Evolutionary conservation across 1,139 yeast genomes (phyloP).

Genomic region (Zygoascus meyerae): DNA sequence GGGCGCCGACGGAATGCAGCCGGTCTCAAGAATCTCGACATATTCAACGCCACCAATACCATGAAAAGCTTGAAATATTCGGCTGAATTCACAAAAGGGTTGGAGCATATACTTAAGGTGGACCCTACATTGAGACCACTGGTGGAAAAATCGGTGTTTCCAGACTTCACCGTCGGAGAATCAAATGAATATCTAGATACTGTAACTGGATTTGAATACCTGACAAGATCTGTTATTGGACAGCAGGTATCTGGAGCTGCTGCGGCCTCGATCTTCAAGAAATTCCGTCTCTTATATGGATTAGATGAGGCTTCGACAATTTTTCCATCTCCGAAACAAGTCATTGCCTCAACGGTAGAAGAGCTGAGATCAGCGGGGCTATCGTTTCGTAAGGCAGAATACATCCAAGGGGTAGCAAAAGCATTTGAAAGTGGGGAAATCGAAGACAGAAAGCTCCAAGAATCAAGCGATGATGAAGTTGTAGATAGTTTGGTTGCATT

Average conservation of each 20-base stretch:
- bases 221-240: slow-evolving; percentile 50
- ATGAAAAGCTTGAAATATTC: slow-evolving; percentile 17
- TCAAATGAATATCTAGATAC: slow-evolving; percentile 6
- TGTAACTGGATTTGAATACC: slow-evolving; percentile 34
- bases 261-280: slow-evolving; percentile 55
- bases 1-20: too few relatives aligned
- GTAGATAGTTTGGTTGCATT: slow-evolving; percentile 51
- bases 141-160: slow-evolving; percentile 26
- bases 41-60: slow-evolving; percentile 1
- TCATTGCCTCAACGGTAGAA: slow-evolving; percentile 41
- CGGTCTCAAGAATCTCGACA: background rate
- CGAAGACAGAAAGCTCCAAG: slow-evolving; percentile 38
- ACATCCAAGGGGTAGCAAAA: slow-evolving; percentile 55
- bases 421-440: slow-evolving; percentile 46
- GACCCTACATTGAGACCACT: slow-evolving; percentile 33
- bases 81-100: slow-evolving; percentile 32
- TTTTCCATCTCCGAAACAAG: slow-evolving; percentile 51
- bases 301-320: slow-evolving; percentile 4
- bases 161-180: slow-evolving; percentile 21
- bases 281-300: slow-evolving; percentile 35
- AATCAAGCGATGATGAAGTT: slow-evolving; percentile 42
- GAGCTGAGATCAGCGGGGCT: slow-evolving; percentile 59
- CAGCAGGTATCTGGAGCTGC: slow-evolving; percentile 88
- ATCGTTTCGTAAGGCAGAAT: slow-evolving; percentile 62
- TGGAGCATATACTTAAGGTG: slow-evolving; percentile 31